Percentiles rank a stretch among this genome's conserved stretches.
phyloP scores from a whole-genome alignment of 2,329 filamentous ascomycete genomes.

The Xylariaceae sp. region DNA sequence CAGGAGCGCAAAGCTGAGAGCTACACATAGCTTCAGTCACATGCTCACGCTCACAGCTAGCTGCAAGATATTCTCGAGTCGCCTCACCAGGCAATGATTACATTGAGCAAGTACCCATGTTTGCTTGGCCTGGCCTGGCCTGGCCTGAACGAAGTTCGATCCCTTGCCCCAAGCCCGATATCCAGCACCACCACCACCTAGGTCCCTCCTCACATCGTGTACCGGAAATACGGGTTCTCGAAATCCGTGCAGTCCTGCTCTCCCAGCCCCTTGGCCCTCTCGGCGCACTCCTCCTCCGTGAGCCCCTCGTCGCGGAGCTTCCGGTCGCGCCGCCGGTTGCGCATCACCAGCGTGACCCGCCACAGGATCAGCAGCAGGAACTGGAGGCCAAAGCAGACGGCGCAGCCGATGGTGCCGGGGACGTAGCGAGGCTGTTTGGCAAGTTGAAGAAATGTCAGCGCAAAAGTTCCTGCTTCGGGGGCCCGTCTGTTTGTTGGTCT shows the following conservation, averaged over 20 bases:
- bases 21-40: no score
- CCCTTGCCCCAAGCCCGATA: no score
- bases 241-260: conserved; percentile 34
- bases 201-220: conserved; percentile 25
- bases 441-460: neutral
- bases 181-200: no score
- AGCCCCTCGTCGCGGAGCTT: conserved; percentile 26
- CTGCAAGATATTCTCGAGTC: no score
- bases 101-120: no score
- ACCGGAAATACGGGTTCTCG: conserved; percentile 31
- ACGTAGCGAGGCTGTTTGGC: conserved; percentile 37
- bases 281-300: conserved; percentile 29
- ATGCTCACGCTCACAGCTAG: no score
- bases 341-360: conserved; percentile 35
- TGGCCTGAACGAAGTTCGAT: no score
- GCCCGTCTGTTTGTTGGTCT: no score
- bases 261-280: conserved; percentile 28
- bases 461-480: conserved; percentile 1
- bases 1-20: no score
- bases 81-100: no score
- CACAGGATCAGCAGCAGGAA: conserved; percentile 34
- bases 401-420: conserved; percentile 35
- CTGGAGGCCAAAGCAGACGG: conserved; percentile 33
- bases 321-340: conserved; percentile 33
- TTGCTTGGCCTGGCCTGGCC: no score